phyloP scores from a whole-genome alignment of 345 rosid species.

The Microcos paniculata region DNA sequence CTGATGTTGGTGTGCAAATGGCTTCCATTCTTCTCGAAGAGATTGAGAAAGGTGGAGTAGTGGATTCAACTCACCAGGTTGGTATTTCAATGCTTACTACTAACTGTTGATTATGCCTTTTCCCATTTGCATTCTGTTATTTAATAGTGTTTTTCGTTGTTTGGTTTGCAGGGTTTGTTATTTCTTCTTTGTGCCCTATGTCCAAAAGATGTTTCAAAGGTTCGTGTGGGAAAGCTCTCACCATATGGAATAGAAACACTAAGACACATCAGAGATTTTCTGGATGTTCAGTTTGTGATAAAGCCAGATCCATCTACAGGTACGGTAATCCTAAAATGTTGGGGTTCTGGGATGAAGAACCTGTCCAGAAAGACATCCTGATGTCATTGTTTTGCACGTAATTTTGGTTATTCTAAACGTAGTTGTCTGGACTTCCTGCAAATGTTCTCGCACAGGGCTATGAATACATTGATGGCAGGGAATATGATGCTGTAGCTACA shows the following conservation, averaged over 20 bases:
- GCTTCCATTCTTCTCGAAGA: conserved; percentile 87
- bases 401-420: not conserved
- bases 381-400: not conserved
- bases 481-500: not conserved
- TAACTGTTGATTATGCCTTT: not conserved
- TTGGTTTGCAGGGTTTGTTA: conserved; percentile 56
- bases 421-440: not conserved
- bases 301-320: conserved; percentile 69
- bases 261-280: conserved; percentile 66
- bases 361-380: conserved; percentile 72
- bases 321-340: conserved; percentile 71
- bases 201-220: conserved; percentile 74
- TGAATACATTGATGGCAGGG: not conserved
- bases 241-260: conserved; percentile 79
- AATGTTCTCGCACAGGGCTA: not conserved
- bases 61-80: conserved; percentile 94
- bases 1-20: conserved; percentile 72
- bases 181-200: conserved; percentile 80
- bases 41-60: conserved; percentile 93
- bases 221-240: conserved; percentile 81
- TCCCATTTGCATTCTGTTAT: not conserved
- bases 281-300: conserved; percentile 62
- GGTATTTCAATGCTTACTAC: conserved; percentile 13
- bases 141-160: not conserved
- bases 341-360: conserved; percentile 78